phyloP scores from a whole-genome alignment of 2,329 filamentous ascomycete species.

The Fusarium mangiferae region DNA sequence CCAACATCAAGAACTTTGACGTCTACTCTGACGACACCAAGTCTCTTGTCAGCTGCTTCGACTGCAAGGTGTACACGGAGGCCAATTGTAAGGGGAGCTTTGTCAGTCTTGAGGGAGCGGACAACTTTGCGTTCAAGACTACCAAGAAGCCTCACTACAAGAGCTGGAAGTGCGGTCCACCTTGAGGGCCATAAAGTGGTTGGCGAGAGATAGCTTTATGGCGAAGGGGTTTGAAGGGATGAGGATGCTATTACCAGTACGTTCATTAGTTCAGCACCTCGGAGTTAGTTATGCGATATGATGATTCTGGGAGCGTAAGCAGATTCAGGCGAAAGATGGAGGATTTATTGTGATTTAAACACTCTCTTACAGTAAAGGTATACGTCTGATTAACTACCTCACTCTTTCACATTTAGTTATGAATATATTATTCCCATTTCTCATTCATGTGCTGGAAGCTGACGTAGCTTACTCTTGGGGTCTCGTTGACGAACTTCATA shows the following conservation, averaged over 20 bases:
- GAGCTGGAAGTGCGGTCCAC: constrained; percentile 3
- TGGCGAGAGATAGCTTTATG: background rate
- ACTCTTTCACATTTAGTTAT: background rate
- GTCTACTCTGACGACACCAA: background rate
- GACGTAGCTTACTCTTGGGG: too few relatives aligned
- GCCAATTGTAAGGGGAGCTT: background rate
- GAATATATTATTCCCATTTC: background rate
- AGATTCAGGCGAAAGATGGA: background rate
- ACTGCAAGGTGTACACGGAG: background rate
- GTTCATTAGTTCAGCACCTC: background rate
- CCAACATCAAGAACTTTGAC: background rate
- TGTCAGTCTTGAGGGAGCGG: background rate
- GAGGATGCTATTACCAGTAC: background rate
- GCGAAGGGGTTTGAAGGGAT: background rate
- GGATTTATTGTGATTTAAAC: background rate
- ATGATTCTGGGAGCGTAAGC: background rate
- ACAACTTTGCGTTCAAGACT: background rate
- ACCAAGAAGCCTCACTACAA: background rate
- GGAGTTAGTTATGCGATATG: rapidly evolving
- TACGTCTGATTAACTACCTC: background rate
- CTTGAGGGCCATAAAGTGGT: rapidly evolving
- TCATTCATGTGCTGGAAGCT: background rate
- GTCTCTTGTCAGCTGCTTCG: background rate
- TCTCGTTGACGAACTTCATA: background rate
- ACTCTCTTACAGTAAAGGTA: background rate